phyloP scores from a whole-genome alignment of 257 asterid species.

The Solanum appendiculatum region DNA sequence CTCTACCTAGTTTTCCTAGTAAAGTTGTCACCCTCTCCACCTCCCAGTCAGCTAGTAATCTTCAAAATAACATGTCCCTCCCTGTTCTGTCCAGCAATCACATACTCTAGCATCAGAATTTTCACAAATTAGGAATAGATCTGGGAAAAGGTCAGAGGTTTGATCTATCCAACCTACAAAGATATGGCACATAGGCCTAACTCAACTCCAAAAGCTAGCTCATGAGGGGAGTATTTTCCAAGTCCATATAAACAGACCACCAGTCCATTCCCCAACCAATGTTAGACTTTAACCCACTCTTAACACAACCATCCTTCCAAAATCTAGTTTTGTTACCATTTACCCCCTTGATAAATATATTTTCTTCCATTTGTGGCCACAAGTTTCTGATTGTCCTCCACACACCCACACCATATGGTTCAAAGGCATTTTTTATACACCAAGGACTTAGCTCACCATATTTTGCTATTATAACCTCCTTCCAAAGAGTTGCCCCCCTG shows the following conservation, averaged over 20 bases:
- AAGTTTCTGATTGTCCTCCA: neutral
- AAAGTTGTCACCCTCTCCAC: neutral
- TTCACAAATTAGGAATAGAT: neutral
- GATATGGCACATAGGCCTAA: neutral
- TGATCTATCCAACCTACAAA: neutral
- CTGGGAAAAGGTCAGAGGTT: neutral
- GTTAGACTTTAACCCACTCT: neutral
- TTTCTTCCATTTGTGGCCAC: neutral
- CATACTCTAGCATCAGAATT: neutral
- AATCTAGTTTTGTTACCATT: neutral
- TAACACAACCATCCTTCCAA: neutral
- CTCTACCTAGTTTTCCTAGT: neutral
- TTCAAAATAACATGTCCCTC: neutral
- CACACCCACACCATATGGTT: neutral
- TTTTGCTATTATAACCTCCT: neutral
- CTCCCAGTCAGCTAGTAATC: neutral
- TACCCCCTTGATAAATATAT: neutral
- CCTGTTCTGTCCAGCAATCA: neutral
- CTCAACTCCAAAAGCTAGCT: neutral
- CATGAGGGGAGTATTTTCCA: neutral
- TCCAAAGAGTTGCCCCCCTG: neutral
- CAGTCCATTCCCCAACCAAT: neutral
- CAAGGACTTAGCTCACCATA: neutral
- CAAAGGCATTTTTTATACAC: neutral
- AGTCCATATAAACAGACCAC: neutral